phyloP scores from a whole-genome alignment of 2,329 filamentous ascomycete species.

The Ceratocystis huliohia region DNA sequence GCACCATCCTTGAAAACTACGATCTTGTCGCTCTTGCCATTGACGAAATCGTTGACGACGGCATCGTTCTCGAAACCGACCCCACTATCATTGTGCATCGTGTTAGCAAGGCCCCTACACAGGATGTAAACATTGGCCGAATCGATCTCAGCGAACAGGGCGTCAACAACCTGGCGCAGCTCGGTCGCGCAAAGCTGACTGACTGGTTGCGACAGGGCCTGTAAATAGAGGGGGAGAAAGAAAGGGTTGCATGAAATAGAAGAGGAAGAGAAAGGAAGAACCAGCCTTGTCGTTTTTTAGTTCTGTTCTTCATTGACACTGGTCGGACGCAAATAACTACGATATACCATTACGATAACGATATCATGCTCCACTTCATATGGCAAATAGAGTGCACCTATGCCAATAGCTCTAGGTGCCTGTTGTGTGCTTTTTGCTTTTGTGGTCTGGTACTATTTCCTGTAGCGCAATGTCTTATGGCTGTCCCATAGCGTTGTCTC shows the following conservation, averaged over 20 bases:
- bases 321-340: slow-evolving; percentile 3
- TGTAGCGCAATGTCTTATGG: neutral
- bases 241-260: neutral
- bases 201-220: slow-evolving; percentile 81
- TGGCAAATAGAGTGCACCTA: neutral
- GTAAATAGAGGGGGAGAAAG: slow-evolving; percentile 30
- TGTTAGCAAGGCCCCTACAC: slow-evolving; percentile 80
- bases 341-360: slow-evolving; percentile 13
- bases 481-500: neutral
- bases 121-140: slow-evolving; percentile 83
- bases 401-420: neutral
- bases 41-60: slow-evolving; percentile 90
- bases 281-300: slow-evolving; percentile 21
- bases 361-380: neutral
- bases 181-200: slow-evolving; percentile 81
- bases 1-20: slow-evolving; percentile 97
- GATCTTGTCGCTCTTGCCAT: slow-evolving; percentile 87
- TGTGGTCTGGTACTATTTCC: neutral
- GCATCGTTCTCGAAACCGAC: slow-evolving; percentile 94
- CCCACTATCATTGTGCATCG: slow-evolving; percentile 85
- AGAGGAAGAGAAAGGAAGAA: slow-evolving; percentile 7
- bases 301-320: slow-evolving; percentile 20
- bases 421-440: neutral
- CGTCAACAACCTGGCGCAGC: slow-evolving; percentile 83
- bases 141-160: slow-evolving; percentile 95